Base-by-base conservation (phyloP, 1,284 basidiomycete genomes). In the Apiotrichum gamsii region DNA sequence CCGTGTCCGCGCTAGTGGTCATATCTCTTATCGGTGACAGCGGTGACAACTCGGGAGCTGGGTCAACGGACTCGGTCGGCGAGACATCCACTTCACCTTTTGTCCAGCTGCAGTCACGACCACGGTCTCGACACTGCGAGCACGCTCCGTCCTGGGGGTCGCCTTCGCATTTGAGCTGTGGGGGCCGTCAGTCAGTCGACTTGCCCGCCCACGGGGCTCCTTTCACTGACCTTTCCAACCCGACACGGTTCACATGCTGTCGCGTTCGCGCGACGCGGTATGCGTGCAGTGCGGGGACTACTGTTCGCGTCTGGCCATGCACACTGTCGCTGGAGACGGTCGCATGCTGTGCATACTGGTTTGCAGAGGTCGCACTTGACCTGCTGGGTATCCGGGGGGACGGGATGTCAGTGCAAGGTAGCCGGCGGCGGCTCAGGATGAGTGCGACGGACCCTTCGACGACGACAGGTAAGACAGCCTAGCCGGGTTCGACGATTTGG, bases 161-260 rank as follows among this genome's bases (percentile, higher is more conserved):
- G 14, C 40, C 40, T n/a, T 30, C 31, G 21, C 40, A 43, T 23
- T 43, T 43, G 16, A 43, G 30, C 40, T 43, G 15, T 15, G 25
- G n/a, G n/a, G n/a, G n/a, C n/a, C 15, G 8, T 6, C 16, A 16
- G 31, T 32, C 31, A 32, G 31, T n/a, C 8, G 6, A 25, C 8
- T 4, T 5, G 25, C 23, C 13, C 10, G 20, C n/a, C 11, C 20
- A 5, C 9, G 13, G 14, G 14, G 5, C 24, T 13, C 9, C 18
- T 4, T 6, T 13, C 18, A 39, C 21, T 21, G n/a, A 39, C 38
- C 15, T 39, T 39, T 9, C 38, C 9, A 6, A 5, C n/a, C n/a
- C 23, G 4, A 25, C 38, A 39, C 18, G 20, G 6, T 14, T 9
- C 14, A 18, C 38, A 39, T 5, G 38, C 38, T 14, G 38, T 39